Evolutionary conservation across 495 filamentous ascomycete genomes (phyloP), one percentile per base, ranked within the genome.

Genomic region (Aspergillus conjunctus): DNA sequence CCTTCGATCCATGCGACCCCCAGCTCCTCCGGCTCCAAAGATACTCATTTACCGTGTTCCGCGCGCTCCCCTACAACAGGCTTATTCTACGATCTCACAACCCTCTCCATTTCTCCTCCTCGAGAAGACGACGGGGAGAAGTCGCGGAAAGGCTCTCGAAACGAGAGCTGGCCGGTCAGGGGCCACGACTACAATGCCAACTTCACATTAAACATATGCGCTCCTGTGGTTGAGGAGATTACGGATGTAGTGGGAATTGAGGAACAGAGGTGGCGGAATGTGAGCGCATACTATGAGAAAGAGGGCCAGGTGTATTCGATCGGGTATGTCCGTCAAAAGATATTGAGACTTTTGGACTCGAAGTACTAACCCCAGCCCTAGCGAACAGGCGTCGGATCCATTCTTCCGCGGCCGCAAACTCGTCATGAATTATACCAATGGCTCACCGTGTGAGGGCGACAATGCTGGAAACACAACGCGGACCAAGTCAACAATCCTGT

Each of bases 151-250:
- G 76, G 88, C 69, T 75, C 84, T 64, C 78, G 86, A 61, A 78
- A 79, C n/a, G 77, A 85, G 41, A 92, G 92, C 79, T 97, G 93
- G 87, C 78, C 86, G 48, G 89, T 90, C 9, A 85, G 81, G 60
- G 95, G 95, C 22, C 90, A 88, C 65, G 93, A 97, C 71, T 92
- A 95, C 68, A 81, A 81, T 22, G 84, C 88, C 14, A 98, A 98
- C 74, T 98, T 99, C 70, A 97, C 92, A 1, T 69, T 99, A 56
- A 99, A 99, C 68, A 88, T 99, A 65, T 99, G 95, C 74, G 88
- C 83, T 46, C 83, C 92, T 1, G 91, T 97, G 21, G 83, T 98
- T 33, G 90, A 95, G 64, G 73, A 83, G 31, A 72, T 93, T 18
- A 81, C 87, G 21, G 81, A 92, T 63, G 87, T 92, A 7, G 83